Percentiles rank a stretch among this genome's conserved stretches.
phyloP scores from a whole-genome alignment of 345 rosid genomes.

The Ailanthus altissimus region DNA sequence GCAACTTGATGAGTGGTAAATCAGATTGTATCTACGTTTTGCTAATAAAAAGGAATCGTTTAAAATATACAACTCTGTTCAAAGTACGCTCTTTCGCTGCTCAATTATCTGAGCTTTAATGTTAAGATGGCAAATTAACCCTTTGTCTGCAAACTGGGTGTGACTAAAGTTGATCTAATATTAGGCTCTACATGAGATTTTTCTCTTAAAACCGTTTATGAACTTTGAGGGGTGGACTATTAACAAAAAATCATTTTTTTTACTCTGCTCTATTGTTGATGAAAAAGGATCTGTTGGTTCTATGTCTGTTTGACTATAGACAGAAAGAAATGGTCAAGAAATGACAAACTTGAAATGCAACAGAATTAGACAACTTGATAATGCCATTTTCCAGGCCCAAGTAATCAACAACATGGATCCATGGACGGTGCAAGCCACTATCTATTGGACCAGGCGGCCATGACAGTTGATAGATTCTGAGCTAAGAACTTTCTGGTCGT shows the following conservation, averaged over 20 bases:
- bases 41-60: neutral
- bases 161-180: neutral
- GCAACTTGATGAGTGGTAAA: neutral
- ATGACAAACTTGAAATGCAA: neutral
- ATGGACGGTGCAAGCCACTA: neutral
- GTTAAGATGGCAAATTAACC: neutral
- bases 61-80: neutral
- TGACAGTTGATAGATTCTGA: neutral
- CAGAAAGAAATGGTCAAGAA: neutral
- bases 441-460: neutral
- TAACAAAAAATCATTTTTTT: too few relatives aligned
- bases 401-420: neutral
- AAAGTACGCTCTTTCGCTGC: neutral
- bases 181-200: too few relatives aligned
- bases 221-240: too few relatives aligned
- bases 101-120: neutral
- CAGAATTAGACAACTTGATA: neutral
- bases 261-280: neutral
- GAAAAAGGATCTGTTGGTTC: too few relatives aligned
- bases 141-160: neutral
- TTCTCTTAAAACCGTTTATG: too few relatives aligned
- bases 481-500: neutral
- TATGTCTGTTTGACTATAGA: too few relatives aligned
- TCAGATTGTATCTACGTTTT: neutral
- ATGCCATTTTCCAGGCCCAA: neutral